Conservation (phyloP, 495 filamentous ascomycete species). For the Annulohypoxylon bovei region DNA sequence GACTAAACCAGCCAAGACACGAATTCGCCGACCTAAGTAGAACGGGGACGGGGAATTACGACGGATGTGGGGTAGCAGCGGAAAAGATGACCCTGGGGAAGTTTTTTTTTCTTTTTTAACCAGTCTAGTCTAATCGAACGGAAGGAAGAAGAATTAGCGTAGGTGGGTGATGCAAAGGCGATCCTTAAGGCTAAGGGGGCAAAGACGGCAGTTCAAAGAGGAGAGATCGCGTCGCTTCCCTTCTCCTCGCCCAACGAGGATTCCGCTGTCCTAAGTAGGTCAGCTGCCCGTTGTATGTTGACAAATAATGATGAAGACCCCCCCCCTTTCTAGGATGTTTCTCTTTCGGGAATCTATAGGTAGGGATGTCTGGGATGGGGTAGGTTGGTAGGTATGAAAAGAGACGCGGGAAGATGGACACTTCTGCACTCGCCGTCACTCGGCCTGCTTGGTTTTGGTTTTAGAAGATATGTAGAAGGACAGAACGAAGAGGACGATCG, state of each 20-base stretch:
- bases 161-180: constrained; percentile 8
- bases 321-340: constrained; percentile 1
- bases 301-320: neutral
- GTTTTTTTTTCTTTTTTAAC: too few species aligned
- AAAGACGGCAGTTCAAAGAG: constrained; percentile 7
- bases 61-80: constrained; percentile 1
- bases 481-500: constrained; percentile 8
- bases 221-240: neutral
- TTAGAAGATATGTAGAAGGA: too few species aligned
- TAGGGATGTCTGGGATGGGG: constrained; percentile 16
- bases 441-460: neutral
- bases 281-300: neutral
- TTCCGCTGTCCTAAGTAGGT: constrained; percentile 13
- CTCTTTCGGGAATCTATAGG: constrained; percentile 7
- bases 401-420: constrained; percentile 3
- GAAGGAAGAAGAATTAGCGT: neutral
- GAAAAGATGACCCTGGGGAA: constrained; percentile 3
- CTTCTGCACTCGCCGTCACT: constrained; percentile 3
- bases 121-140: neutral
- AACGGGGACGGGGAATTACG: neutral
- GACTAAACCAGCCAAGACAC: neutral
- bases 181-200: neutral
- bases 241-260: constrained; percentile 4
- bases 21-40: neutral
- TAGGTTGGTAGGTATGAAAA: neutral